A percentile compares a stretch with the other conserved stretches of the same genome.
Evolutionary conservation across 805 yeast genomes (phyloP).

Genomic region (Starmerella sp.): DNA sequence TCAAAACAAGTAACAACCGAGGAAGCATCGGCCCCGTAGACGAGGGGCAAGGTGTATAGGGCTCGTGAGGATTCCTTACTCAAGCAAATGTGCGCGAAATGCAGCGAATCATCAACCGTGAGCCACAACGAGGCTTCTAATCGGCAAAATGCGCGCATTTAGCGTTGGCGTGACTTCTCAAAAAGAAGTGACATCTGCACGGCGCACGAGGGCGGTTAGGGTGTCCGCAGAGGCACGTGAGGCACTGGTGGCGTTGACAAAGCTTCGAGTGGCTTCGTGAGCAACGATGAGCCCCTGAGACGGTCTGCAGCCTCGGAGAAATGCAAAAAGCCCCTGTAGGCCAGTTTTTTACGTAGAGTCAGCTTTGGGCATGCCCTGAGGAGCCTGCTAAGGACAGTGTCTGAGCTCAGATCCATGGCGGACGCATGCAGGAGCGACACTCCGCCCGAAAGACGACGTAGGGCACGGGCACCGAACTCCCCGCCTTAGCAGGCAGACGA

Average conservation of each 20-base stretch:
- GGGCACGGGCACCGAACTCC: not conserved
- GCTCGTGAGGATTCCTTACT: no score
- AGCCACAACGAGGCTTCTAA: not conserved
- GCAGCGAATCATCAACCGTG: not conserved
- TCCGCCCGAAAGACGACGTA: not conserved
- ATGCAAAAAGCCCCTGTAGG: not conserved
- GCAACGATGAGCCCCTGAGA: not conserved
- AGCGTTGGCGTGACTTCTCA: not conserved
- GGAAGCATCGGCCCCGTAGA: no score
- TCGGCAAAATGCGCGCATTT: not conserved
- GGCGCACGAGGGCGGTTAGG: not conserved
- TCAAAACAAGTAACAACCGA: not conserved
- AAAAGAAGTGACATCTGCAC: slow-evolving; percentile 2
- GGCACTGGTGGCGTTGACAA: not conserved
- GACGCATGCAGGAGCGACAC: not conserved
- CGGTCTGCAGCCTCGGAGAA: not conserved
- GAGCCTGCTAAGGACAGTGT: not conserved
- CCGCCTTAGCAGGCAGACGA: not conserved
- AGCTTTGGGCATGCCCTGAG: no score
- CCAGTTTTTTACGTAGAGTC: no score
- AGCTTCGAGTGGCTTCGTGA: not conserved
- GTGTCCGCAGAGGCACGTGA: not conserved
- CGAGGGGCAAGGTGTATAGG: no score
- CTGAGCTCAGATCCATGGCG: not conserved
- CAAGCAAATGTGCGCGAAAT: not conserved